Conservation (phyloP, 441 rosid genomes). For the Aquilaria agallochum region DNA sequence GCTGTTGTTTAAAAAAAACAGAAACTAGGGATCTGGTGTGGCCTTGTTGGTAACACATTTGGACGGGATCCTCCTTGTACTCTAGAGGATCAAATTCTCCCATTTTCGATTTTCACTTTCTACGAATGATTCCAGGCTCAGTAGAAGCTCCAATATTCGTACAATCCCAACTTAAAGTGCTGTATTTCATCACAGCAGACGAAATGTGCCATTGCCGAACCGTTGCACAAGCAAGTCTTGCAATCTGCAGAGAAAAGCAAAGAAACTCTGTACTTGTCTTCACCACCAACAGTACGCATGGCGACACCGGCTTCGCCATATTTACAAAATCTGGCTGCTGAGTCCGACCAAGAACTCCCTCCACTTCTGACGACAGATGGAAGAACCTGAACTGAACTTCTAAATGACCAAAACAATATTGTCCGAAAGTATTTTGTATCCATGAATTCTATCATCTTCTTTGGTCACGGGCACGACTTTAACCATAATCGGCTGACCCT, state of each 20-base stretch:
- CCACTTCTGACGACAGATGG: slow-evolving; percentile 53
- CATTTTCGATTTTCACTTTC: slow-evolving; percentile 22
- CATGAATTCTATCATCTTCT: slow-evolving; percentile 70
- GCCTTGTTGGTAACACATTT: too few species aligned
- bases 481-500: slow-evolving; percentile 52
- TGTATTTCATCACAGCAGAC: slow-evolving; percentile 23
- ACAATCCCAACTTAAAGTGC: slow-evolving; percentile 34
- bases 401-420: slow-evolving; percentile 66
- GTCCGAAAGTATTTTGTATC: slow-evolving; percentile 50
- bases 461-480: slow-evolving; percentile 75
- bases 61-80: too few species aligned
- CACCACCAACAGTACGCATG: slow-evolving; percentile 70
- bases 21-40: too few species aligned
- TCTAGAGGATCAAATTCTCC: not conserved
- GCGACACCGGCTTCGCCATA: slow-evolving; percentile 69
- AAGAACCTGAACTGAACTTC: slow-evolving; percentile 66
- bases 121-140: slow-evolving; percentile 58
- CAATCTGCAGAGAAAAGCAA: slow-evolving; percentile 53
- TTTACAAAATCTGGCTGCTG: slow-evolving; percentile 61
- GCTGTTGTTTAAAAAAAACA: too few species aligned
- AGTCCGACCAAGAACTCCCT: slow-evolving; percentile 73
- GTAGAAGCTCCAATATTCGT: slow-evolving; percentile 31
- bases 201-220: not conserved
- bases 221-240: slow-evolving; percentile 36
- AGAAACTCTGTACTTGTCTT: slow-evolving; percentile 49